Percentiles rank a stretch among this genome's conserved stretches.
Evolutionary conservation across 352 stramenopile genomes (phyloP).

Genomic region (Phytophthora pseudosyringae): DNA sequence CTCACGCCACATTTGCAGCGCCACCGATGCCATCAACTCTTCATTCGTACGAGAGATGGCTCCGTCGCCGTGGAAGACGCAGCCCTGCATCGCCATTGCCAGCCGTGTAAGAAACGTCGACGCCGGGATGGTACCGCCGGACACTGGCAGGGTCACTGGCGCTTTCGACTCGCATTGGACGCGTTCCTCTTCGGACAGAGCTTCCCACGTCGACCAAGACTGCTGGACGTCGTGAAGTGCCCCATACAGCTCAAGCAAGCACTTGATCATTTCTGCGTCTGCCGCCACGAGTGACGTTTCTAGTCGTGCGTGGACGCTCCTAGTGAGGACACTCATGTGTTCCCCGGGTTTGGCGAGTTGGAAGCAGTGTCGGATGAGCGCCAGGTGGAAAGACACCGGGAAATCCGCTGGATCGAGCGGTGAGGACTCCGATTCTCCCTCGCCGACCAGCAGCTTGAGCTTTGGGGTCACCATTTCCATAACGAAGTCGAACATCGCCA

Average conservation of each 20-base stretch:
- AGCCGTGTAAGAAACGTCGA: constrained; percentile 15
- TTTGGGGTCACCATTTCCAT: constrained; percentile 44
- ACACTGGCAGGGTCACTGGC: constrained; percentile 8
- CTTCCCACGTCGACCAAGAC: constrained; percentile 24
- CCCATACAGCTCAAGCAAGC: constrained; percentile 40
- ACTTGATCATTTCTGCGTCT: constrained; percentile 16
- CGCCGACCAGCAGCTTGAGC: constrained; percentile 17
- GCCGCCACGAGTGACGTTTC: neutral
- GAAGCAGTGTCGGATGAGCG: constrained; percentile 35
- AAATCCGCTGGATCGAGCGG: constrained; percentile 19
- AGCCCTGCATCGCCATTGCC: constrained; percentile 36
- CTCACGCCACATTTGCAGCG: constrained; percentile 53
- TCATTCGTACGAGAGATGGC: constrained; percentile 32
- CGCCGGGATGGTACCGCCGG: constrained; percentile 14
- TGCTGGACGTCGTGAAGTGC: constrained; percentile 29
- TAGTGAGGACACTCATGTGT: constrained; percentile 29
- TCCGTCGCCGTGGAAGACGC: constrained; percentile 30
- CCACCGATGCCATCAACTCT: constrained; percentile 42
- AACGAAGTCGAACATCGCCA: constrained; percentile 44
- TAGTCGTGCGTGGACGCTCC: constrained; percentile 27
- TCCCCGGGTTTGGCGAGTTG: constrained; percentile 26
- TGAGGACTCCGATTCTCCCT: neutral
- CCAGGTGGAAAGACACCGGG: constrained; percentile 44
- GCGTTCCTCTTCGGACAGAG: constrained; percentile 22
- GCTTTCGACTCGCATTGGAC: neutral